A percentile compares a stretch with the other conserved stretches of the same genome.
phyloP scores from a whole-genome alignment of 345 rosid genomes.

The Lagerstroemia speciosa region DNA sequence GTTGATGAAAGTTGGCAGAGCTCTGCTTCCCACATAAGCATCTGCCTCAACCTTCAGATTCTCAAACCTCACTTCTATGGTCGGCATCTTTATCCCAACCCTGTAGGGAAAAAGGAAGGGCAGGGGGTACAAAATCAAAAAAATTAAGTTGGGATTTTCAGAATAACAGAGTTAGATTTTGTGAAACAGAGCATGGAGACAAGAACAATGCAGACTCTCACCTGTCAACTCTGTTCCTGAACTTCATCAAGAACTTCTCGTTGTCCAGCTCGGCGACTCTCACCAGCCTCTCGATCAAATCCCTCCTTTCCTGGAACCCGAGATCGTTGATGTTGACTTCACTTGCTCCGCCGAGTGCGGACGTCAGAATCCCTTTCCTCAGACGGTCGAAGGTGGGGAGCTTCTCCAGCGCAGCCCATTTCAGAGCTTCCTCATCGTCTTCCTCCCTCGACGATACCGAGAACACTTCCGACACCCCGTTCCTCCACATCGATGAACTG shows the following conservation, averaged over 20 bases:
- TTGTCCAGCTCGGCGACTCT: slow-evolving; percentile 25
- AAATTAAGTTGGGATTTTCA: background rate
- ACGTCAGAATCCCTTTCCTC: slow-evolving; percentile 31
- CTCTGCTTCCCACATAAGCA: slow-evolving; percentile 35
- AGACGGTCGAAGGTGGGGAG: slow-evolving; percentile 36
- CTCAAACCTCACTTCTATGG: slow-evolving; percentile 45
- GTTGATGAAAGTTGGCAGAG: slow-evolving; percentile 35
- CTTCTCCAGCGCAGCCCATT: slow-evolving; percentile 47
- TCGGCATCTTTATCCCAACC: slow-evolving; percentile 43
- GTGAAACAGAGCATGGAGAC: background rate
- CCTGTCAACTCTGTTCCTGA: slow-evolving; percentile 28
- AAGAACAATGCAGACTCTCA: slow-evolving; percentile 9
- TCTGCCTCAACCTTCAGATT: slow-evolving; percentile 35
- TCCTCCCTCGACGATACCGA: slow-evolving; percentile 53
- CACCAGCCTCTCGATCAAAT: slow-evolving; percentile 25
- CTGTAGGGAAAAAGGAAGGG: slow-evolving; percentile 13
- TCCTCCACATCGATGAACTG: slow-evolving; percentile 26
- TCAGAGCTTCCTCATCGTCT: slow-evolving; percentile 52
- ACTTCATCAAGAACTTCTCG: slow-evolving; percentile 23
- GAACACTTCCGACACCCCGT: slow-evolving; percentile 29
- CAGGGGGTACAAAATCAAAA: background rate
- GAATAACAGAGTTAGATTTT: no score
- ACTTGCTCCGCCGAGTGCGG: slow-evolving; percentile 8
- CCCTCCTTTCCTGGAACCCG: slow-evolving; percentile 15
- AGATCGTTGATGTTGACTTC: slow-evolving; percentile 18